Evolutionary conservation across 1,139 yeast species (phyloP), one percentile per base, ranked within the genome.

Genomic region (Zygosaccharomyces sapae): DNA sequence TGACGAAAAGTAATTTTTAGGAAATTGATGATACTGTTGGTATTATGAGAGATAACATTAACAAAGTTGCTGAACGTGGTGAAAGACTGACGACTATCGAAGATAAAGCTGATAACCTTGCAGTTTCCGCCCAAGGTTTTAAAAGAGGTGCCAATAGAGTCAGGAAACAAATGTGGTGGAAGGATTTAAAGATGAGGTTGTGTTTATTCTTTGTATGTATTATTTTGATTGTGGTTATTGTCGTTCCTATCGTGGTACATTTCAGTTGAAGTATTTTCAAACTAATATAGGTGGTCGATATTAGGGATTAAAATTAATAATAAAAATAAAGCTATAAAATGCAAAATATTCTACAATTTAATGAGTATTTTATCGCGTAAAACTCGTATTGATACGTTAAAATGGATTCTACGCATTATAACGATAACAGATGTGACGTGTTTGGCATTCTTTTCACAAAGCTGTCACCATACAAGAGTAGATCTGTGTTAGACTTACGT

Each of bases 91-190:
- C 92, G 61, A 82, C 92, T 45, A 83, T 92, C 60, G 97, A 92
- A 65, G 95, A 87, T 68, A 87, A 90, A 68, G 94, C 97, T 12
- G 96, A 89, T 63, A 88, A 87, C 68, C 77, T 92, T 63, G 96
- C 96, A 36, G 88, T 84, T 45, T 80, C 90, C 45, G 98, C 99
- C 5, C 95, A 88, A 62, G 95, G 96, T 30, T 94, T 94, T 75
- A 87, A 95, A 68, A 80, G 96, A 67, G 96, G 97, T 37, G 98
- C 98, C 50, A 92, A 90, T 71, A 81, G 96, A 62, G 97, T 92
- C 43, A 86, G 99, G 73, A 94, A 90, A 70, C 96, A 89, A 67
- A 92, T 92, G 97, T 92, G 98, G 98, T 86, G 95, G 88, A 92
- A 94, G 70, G 97, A 92, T 68, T 79, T 94, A 80, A 92, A 92